Conservation (phyloP, 176 grass and related monocot species). For the Musa troglodytarum region DNA sequence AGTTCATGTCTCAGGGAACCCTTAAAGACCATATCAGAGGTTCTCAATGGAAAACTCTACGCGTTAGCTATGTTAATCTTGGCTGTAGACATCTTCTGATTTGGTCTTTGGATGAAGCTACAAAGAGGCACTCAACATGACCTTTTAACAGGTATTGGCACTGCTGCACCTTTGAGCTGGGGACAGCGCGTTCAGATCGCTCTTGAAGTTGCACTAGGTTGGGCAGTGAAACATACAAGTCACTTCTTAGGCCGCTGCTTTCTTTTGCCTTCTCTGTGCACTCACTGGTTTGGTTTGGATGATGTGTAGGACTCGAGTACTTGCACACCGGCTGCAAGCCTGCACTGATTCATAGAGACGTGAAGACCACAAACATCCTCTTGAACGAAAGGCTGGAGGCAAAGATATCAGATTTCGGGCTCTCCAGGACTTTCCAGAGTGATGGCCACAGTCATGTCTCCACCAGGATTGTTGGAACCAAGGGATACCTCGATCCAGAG, state of each 20-base stretch:
- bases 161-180: conserved; percentile 7
- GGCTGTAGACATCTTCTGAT: neutral
- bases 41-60: neutral
- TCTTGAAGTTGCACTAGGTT: conserved; percentile 18
- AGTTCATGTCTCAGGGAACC: conserved; percentile 18
- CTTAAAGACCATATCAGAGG: neutral
- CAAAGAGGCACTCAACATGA: neutral
- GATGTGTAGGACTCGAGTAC: conserved; percentile 14
- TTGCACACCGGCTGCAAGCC: conserved; percentile 19
- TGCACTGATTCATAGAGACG: conserved; percentile 21
- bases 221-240: too few relatives aligned
- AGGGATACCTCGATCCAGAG: conserved; percentile 16
- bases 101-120: neutral
- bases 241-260: too few relatives aligned
- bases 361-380: conserved; percentile 22
- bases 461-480: conserved; percentile 5
- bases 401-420: conserved; percentile 18
- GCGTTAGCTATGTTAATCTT: neutral
- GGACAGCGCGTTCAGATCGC: conserved; percentile 1
- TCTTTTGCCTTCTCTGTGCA: neutral
- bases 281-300: neutral
- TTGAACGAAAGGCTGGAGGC: conserved; percentile 22
- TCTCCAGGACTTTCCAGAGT: conserved; percentile 5
- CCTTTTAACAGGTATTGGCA: neutral
- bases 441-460: neutral